Percentiles rank a stretch among this genome's conserved stretches.
Conservation (phyloP, 139 green algal species). For the Picochlorum sp. region DNA sequence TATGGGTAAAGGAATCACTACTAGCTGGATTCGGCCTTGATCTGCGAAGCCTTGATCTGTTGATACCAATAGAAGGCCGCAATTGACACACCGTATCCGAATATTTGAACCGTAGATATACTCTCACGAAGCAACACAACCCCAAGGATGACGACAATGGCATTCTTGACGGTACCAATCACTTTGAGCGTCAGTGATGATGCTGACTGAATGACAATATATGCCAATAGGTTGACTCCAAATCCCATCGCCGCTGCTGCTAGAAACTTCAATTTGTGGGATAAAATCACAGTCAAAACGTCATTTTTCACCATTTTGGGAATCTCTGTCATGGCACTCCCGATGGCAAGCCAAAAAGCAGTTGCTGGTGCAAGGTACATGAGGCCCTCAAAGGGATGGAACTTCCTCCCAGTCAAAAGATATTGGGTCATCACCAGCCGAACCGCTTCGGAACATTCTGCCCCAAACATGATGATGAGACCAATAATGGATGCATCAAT, state of each 20-base stretch:
- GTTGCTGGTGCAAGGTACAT: conserved; percentile 85
- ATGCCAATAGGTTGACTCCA: conserved; percentile 71
- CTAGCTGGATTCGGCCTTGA: not conserved
- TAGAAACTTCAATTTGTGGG: conserved; percentile 39
- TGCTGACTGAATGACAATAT: conserved; percentile 74
- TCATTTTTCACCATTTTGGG: conserved; percentile 34
- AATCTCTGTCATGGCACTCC: conserved; percentile 34
- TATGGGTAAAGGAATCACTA: not conserved
- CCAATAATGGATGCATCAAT: conserved; percentile 54
- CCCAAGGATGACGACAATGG: conserved; percentile 64
- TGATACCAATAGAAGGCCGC: conserved; percentile 64
- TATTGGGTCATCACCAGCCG: conserved; percentile 82
- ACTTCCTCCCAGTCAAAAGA: conserved; percentile 71
- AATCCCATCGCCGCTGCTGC: conserved; percentile 73
- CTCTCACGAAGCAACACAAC: conserved; percentile 57
- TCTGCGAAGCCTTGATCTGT: conserved; percentile 58
- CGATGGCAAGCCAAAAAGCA: conserved; percentile 62
- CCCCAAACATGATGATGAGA: conserved; percentile 63
- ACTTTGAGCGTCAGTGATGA: conserved; percentile 74
- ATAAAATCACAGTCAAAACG: conserved; percentile 31
- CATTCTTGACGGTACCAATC: conserved; percentile 79
- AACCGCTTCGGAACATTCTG: conserved; percentile 59
- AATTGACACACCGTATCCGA: conserved; percentile 55
- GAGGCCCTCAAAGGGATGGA: conserved; percentile 84
- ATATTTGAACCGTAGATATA: conserved; percentile 51